Evolutionary conservation across 306 rosid species (phyloP).

Genomic region (Hippophae rhamnoides): DNA sequence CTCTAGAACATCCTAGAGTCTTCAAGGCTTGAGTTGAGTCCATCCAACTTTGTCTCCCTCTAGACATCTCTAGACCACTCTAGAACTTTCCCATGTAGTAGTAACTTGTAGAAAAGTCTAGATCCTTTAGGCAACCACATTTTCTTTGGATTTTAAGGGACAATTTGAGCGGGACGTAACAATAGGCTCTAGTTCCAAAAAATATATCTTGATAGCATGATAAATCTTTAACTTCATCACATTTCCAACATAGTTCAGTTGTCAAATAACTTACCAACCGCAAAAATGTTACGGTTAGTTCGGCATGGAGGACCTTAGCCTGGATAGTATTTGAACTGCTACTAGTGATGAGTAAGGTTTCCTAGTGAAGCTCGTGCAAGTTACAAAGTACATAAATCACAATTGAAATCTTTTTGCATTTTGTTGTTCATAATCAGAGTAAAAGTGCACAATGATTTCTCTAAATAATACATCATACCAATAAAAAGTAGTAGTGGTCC

Average conservation of each 20-base stretch:
- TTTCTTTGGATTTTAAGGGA: no score
- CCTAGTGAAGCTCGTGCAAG: conserved; percentile 4
- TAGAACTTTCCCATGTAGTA: no score
- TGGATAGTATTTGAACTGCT: conserved; percentile 9
- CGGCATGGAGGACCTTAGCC: conserved; percentile 12
- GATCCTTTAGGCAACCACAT: no score
- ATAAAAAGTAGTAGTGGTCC: no score
- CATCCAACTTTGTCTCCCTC: no score
- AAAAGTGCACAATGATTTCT: background rate
- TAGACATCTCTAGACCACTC: no score
- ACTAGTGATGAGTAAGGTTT: conserved; percentile 7
- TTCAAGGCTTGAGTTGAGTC: no score
- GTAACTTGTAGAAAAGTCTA: no score
- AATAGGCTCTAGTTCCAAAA: conserved; percentile 25
- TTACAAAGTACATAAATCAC: conserved; percentile 2
- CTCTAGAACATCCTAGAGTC: no score
- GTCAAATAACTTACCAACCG: conserved; percentile 14
- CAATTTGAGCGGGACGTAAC: no score
- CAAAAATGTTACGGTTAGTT: conserved; percentile 19
- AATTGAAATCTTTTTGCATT: conserved; percentile 3
- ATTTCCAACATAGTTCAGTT: conserved; percentile 24
- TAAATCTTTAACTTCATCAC: conserved; percentile 30
- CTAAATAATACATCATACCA: no score
- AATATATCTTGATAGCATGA: conserved; percentile 29
- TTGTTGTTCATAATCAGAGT: conserved; percentile 1